phyloP scores from a whole-genome alignment of 2,329 filamentous ascomycete genomes.

The Alternaria consortialis region DNA sequence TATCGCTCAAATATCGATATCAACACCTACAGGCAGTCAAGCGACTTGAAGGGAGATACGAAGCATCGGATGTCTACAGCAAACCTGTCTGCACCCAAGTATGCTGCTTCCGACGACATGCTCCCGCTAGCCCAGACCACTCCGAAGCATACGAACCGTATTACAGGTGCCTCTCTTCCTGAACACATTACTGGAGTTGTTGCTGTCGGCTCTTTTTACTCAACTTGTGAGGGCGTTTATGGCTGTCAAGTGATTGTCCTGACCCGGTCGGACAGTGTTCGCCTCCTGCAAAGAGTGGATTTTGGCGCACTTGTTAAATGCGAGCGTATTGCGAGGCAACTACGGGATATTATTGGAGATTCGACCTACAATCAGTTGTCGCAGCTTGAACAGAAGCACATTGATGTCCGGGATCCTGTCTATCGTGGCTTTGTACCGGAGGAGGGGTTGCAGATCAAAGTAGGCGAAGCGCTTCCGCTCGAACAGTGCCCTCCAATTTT shows the following conservation, averaged over 20 bases:
- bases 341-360: background rate
- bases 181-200: background rate
- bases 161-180: background rate
- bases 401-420: background rate
- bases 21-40: background rate
- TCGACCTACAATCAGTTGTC: background rate
- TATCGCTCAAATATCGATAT: background rate
- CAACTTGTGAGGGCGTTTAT: slow-evolving; percentile 1
- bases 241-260: background rate
- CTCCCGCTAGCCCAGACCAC: background rate
- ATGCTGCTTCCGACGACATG: background rate
- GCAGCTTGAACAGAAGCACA: background rate
- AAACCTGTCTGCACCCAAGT: background rate
- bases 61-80: background rate
- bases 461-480: background rate
- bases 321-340: background rate
- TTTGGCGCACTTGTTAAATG: background rate
- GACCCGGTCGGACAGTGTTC: background rate
- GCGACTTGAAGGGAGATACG: background rate
- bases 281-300: background rate
- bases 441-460: background rate
- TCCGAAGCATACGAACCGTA: background rate
- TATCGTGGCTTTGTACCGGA: background rate
- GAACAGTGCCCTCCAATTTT: background rate
- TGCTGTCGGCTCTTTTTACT: background rate